Conservation (phyloP, 345 rosid genomes). For the Hibiscus mutabilis region DNA sequence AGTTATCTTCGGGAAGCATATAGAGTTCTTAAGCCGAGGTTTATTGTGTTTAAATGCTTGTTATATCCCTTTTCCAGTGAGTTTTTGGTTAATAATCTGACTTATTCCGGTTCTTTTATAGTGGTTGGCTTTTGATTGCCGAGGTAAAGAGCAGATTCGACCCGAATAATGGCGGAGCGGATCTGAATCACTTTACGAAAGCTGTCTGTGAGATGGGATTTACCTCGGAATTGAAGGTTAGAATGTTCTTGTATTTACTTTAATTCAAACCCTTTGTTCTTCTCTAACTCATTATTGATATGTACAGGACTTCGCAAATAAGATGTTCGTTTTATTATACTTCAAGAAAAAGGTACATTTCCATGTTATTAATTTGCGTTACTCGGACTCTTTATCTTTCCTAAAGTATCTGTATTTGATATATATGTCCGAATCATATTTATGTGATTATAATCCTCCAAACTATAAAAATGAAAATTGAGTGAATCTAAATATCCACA, state of each 20-base stretch:
- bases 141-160: conserved; percentile 95
- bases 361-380: not conserved
- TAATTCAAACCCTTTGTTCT: not conserved
- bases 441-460: no score
- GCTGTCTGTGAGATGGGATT: conserved; percentile 80
- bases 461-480: no score
- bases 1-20: conserved; percentile 73
- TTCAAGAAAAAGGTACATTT: conserved; percentile 66
- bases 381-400: not conserved
- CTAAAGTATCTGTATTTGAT: not conserved
- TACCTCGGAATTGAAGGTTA: conserved; percentile 44
- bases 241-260: not conserved
- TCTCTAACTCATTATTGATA: not conserved
- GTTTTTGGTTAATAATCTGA: not conserved
- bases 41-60: conserved; percentile 9
- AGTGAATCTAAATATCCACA: no score
- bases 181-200: conserved; percentile 59
- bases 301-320: conserved; percentile 68
- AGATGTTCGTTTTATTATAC: conserved; percentile 75
- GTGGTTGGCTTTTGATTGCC: conserved; percentile 94
- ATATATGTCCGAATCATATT: no score
- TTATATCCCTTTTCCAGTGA: not conserved
- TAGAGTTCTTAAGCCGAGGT: conserved; percentile 93
- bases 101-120: conserved; percentile 20
- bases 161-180: conserved; percentile 82